phyloP scores from a whole-genome alignment of 768 basidiomycete species.

The Cystobasidium tubakii region DNA sequence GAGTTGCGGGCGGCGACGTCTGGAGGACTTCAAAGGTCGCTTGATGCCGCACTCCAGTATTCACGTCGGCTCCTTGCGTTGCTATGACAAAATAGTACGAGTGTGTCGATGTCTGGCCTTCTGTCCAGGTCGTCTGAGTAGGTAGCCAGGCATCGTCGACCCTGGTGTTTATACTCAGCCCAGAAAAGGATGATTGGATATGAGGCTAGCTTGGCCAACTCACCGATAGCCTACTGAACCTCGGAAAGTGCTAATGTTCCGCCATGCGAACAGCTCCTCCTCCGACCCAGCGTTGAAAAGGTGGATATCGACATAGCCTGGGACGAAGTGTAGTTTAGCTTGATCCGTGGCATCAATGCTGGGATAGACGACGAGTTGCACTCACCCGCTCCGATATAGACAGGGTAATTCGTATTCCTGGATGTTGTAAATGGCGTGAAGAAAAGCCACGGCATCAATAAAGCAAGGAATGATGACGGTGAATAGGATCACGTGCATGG shows the following conservation, averaged over 20 bases:
- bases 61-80: conserved; percentile 55
- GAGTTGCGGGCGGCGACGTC: background rate
- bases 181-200: too few species aligned
- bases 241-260: conserved; percentile 57
- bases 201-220: too few species aligned
- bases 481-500: background rate
- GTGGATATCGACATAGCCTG: conserved; percentile 70
- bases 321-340: conserved; percentile 56
- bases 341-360: too few species aligned
- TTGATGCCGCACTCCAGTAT: conserved; percentile 61
- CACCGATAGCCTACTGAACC: conserved; percentile 57
- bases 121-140: conserved; percentile 32
- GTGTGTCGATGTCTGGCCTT: conserved; percentile 21
- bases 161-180: background rate
- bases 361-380: conserved; percentile 58
- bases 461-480: conserved; percentile 45
- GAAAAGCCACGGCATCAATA: conserved; percentile 50
- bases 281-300: conserved; percentile 69
- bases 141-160: conserved; percentile 27
- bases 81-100: conserved; percentile 75
- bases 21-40: conserved; percentile 70
- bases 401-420: conserved; percentile 50
- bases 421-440: conserved; percentile 36
- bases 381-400: conserved; percentile 35
- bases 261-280: conserved; percentile 53